phyloP scores from a whole-genome alignment of 1,284 basidiomycete genomes.

The Lignosus rhinocerotis region DNA sequence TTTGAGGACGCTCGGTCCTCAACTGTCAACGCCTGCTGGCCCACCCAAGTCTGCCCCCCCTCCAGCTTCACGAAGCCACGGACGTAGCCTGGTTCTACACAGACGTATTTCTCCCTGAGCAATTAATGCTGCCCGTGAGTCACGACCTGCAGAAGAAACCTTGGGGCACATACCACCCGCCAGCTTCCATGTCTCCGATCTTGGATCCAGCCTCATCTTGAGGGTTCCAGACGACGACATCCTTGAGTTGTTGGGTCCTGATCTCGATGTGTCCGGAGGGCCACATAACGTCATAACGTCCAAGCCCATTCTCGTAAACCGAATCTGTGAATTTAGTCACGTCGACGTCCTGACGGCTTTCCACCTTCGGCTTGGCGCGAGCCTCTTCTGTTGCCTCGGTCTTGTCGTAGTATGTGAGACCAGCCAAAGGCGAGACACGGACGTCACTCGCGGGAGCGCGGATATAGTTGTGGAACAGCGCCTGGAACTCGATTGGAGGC shows the following conservation, averaged over 20 bases:
- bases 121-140: neutral
- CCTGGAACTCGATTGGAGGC: constrained; percentile 76
- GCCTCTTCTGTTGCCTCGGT: constrained; percentile 57
- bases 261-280: constrained; percentile 57
- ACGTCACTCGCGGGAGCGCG: constrained; percentile 62
- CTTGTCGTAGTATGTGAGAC: constrained; percentile 76
- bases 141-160: neutral
- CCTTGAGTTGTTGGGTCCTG: constrained; percentile 63
- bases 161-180: constrained; percentile 69
- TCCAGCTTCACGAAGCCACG: constrained; percentile 61
- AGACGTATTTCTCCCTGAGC: constrained; percentile 75
- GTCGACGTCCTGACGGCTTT: constrained; percentile 61
- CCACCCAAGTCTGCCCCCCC: constrained; percentile 70
- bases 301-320: constrained; percentile 67
- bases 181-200: constrained; percentile 83
- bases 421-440: constrained; percentile 60
- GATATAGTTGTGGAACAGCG: constrained; percentile 85
- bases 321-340: constrained; percentile 69
- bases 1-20: constrained; percentile 13
- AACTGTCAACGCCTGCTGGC: constrained; percentile 65
- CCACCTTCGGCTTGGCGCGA: constrained; percentile 54
- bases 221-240: constrained; percentile 89
- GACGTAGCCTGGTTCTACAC: constrained; percentile 86
- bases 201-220: constrained; percentile 63
- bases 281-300: constrained; percentile 63